Base-by-base conservation (phyloP, 805 yeast genomes). In the Jamesozyma hellenica region DNA sequence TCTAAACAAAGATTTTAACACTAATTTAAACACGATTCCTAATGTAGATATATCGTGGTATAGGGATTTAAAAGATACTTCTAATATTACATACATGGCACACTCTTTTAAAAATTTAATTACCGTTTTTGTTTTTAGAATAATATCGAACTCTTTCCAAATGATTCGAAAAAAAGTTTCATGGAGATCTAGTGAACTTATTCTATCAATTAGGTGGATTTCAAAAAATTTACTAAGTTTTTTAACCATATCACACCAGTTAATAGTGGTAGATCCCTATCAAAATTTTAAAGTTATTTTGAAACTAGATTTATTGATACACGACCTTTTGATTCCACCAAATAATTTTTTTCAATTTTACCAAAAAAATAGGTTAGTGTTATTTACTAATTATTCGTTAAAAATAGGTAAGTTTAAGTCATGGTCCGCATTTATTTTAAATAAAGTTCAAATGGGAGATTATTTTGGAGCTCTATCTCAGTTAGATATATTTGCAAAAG, bases 341-440 rank as follows among this genome's bases (percentile, higher is more conserved):
- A 41, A 52, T 34, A 51, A 46, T 16, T 48, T 46, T 38, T 46
- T 56, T 34, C 43, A 49, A 19, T 40, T 50, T 27, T 41, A 45
- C 19, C 43, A 47, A 17, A 49, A 45, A 18, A 49, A 46, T 31
- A 46, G 45, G 26, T 25, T 58, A 6, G 36, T 48, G 18, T 36
- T 56, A 7, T 32, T 55, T 23, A 56, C 63, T 4, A 51, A 46
- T 15, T 53, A 53, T 36, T 45, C 50, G 12, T 32, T 58, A n/a
- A 50, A 52, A 25, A 39, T 51, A 1, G 64, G 63, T 3, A 48
- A 42, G 17, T 50, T 53, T 35, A 37, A 49, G 25, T 47, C 61
- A 4, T 61, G 65, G 65, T 52, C 63, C 8, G 56, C 56, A 33
- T 46, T 58, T 1, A 48, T 49, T 11, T 40, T 61, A 16, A 50